A percentile compares a stretch with the other conserved stretches of the same genome.
Conservation (phyloP, 208 protist genomes). For the Angomonas deanei region DNA sequence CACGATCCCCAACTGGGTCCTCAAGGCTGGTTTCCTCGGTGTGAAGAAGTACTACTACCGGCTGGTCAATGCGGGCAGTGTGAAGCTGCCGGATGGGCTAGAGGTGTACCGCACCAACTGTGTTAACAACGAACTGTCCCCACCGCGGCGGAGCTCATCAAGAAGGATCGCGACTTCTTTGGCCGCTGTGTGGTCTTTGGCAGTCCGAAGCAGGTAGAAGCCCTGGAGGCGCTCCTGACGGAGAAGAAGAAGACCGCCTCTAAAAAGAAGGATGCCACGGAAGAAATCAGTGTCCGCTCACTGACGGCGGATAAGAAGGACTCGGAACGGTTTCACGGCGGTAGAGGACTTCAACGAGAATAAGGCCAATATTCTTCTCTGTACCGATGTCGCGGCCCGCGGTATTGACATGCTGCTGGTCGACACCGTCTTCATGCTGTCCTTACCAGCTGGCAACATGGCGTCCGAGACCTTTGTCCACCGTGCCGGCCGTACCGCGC, state of each 20-base stretch:
- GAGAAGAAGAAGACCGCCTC: neutral
- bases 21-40: conserved; percentile 86
- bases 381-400: conserved; percentile 92
- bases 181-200: conserved; percentile 80
- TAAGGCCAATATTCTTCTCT: conserved; percentile 84
- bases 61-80: conserved; percentile 63
- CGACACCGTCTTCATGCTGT: conserved; percentile 96
- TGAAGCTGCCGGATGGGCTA: conserved; percentile 68
- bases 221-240: conserved; percentile 15
- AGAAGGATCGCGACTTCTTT: conserved; percentile 11
- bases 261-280: neutral
- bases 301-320: conserved; percentile 51
- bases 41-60: conserved; percentile 92
- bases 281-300: conserved; percentile 29
- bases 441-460: conserved; percentile 73
- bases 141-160: conserved; percentile 30
- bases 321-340: conserved; percentile 63
- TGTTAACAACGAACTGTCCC: conserved; percentile 25
- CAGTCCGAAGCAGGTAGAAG: conserved; percentile 34
- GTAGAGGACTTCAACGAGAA: conserved; percentile 82
- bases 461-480: conserved; percentile 95
- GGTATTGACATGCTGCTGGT: conserved; percentile 94
- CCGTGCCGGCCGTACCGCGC: conserved; percentile 93
- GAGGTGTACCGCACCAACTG: conserved; percentile 57
- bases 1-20: conserved; percentile 89